A percentile compares a stretch with the other conserved stretches of the same genome.
Evolutionary conservation across 805 yeast species (phyloP).

Genomic region (Vanderwaltozyma polyspora): DNA sequence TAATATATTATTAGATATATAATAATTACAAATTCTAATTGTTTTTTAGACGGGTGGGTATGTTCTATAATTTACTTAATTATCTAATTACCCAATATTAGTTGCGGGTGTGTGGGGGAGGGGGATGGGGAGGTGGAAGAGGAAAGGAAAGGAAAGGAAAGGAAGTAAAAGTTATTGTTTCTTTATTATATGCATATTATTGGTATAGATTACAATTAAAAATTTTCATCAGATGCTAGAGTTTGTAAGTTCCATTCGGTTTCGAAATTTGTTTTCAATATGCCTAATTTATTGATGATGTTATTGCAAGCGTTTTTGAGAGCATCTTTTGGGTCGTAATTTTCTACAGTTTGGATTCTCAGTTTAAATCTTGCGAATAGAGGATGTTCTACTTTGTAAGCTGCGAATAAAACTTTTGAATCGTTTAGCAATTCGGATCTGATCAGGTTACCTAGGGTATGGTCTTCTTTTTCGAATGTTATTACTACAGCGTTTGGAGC

Average conservation of each 20-base stretch:
- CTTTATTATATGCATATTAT: too few relatives aligned
- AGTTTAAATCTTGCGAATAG: conserved; percentile 88
- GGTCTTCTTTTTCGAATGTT: conserved; percentile 94
- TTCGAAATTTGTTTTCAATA: conserved; percentile 65
- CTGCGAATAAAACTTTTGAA: conserved; percentile 85
- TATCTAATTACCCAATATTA: too few relatives aligned
- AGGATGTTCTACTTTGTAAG: conserved; percentile 97
- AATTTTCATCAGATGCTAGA: conserved; percentile 38
- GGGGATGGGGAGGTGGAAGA: too few relatives aligned
- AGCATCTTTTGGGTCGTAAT: conserved; percentile 84
- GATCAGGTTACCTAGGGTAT: conserved; percentile 83
- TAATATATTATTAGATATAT: too few relatives aligned
- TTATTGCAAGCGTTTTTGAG: conserved; percentile 80
- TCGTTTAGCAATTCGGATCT: conserved; percentile 81
- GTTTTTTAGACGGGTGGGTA: too few relatives aligned
- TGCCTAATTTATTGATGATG: conserved; percentile 67
- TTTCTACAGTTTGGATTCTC: conserved; percentile 94
- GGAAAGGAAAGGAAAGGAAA: too few relatives aligned
- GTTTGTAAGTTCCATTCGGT: conserved; percentile 91
- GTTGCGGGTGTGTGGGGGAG: too few relatives aligned
- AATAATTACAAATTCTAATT: too few relatives aligned
- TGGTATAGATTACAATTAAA: too few relatives aligned
- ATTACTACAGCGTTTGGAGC: conserved; percentile 91
- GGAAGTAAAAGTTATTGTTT: too few relatives aligned
- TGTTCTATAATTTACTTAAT: too few relatives aligned